Evolutionary conservation across 208 protist genomes (phyloP).

Genomic region (Acanthamoeba healyi): DNA sequence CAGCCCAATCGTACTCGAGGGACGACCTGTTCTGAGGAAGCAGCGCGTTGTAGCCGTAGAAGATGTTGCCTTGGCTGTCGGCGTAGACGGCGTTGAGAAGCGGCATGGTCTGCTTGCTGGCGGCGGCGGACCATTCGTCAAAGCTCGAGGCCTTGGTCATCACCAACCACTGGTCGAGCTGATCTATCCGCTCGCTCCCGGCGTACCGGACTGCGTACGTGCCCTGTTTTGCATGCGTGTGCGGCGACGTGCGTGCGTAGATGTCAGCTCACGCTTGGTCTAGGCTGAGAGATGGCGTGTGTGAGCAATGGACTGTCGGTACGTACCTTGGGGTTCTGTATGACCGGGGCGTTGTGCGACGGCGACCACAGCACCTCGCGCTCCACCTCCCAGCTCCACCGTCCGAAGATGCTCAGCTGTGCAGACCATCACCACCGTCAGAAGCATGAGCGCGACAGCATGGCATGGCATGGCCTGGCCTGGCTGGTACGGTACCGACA

Average conservation of each 20-base stretch:
- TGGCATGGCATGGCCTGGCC: background rate
- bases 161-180: conserved; percentile 7
- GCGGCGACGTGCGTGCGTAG: too few relatives aligned
- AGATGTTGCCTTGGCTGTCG: conserved; percentile 50
- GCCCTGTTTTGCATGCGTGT: conserved; percentile 6
- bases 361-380: conserved; percentile 62
- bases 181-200: conserved; percentile 27
- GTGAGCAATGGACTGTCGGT: background rate
- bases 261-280: too few relatives aligned
- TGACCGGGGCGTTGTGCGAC: conserved; percentile 46
- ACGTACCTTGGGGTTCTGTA: conserved; percentile 5
- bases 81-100: conserved; percentile 42
- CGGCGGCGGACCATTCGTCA: background rate
- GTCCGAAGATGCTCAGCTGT: conserved; percentile 15
- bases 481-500: too few relatives aligned
- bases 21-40: background rate
- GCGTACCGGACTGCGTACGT: conserved; percentile 18
- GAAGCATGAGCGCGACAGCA: background rate
- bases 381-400: conserved; percentile 25
- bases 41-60: conserved; percentile 66
- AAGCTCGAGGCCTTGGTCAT: conserved; percentile 38
- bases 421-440: background rate
- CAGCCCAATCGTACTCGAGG: conserved; percentile 15
- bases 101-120: background rate
- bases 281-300: too few relatives aligned